These are phyloP conservation scores for Crithidia expoeki DNA, from an alignment of 208 protist species.

Conservation along the genomic window DNA sequence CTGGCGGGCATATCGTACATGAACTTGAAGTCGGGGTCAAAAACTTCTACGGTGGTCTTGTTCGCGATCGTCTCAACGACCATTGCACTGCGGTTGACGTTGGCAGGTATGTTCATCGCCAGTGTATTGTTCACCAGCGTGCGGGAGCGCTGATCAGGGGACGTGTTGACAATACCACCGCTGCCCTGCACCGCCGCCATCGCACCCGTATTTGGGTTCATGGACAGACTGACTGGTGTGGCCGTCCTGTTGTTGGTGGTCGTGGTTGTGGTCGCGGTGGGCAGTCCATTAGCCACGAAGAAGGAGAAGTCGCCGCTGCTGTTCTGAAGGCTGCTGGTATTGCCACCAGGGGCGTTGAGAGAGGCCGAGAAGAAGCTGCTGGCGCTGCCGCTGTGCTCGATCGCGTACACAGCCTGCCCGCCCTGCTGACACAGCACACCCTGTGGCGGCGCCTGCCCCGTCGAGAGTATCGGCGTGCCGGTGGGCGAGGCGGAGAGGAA, in stretches of 20 bases:
- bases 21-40: conserved; percentile 68
- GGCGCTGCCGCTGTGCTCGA: conserved; percentile 16
- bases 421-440: conserved; percentile 4
- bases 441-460: neutral
- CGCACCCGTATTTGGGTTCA: neutral
- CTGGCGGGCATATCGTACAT: conserved; percentile 62
- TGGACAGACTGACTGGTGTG: neutral
- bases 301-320: conserved; percentile 21
- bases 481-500: conserved; percentile 10
- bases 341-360: neutral
- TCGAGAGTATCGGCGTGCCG: conserved; percentile 11
- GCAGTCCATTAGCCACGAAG: conserved; percentile 11
- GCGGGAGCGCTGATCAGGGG: conserved; percentile 11
- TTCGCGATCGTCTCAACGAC: conserved; percentile 7
- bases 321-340: conserved; percentile 3
- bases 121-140: conserved; percentile 9
- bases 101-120: conserved; percentile 6
- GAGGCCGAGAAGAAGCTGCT: conserved; percentile 16
- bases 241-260: neutral
- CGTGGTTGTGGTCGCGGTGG: neutral
- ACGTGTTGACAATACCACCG: conserved; percentile 5
- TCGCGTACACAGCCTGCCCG: conserved; percentile 12
- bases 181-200: neutral
- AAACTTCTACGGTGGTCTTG: conserved; percentile 46
- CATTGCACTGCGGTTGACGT: neutral